Percentiles rank a stretch among this genome's conserved stretches.
phyloP scores from a whole-genome alignment of 495 filamentous ascomycete species.

The Neurospora pannonica region DNA sequence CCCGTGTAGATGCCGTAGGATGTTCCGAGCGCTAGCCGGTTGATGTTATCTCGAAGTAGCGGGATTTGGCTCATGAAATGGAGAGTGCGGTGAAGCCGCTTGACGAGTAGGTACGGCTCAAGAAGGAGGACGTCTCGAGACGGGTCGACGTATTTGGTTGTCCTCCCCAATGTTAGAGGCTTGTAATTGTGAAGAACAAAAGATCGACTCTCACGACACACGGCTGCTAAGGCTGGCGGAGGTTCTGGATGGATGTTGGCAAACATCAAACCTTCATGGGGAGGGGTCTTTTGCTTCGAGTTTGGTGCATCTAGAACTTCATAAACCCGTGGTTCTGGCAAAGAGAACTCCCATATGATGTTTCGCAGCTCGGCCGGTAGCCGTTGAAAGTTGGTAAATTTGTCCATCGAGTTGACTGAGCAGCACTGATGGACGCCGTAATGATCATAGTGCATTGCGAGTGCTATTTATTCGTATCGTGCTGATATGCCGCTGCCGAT shows the following conservation, averaged over 20 bases:
- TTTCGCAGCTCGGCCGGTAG: constrained; percentile 29
- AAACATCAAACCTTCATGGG: constrained; percentile 37
- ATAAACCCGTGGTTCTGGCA: constrained; percentile 38
- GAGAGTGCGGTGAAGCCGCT: constrained; percentile 36
- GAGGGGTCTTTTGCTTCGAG: constrained; percentile 28
- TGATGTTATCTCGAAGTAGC: constrained; percentile 32
- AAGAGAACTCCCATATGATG: constrained; percentile 36
- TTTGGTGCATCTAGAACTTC: constrained; percentile 39
- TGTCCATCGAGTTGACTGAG: constrained; percentile 13
- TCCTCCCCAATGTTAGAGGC: constrained; percentile 33
- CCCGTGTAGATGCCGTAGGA: constrained; percentile 39
- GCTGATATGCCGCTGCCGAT: not conserved
- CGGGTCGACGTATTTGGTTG: constrained; percentile 38
- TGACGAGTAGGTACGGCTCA: constrained; percentile 40
- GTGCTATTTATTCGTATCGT: constrained; percentile 1
- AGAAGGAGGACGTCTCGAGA: constrained; percentile 40
- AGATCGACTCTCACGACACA: constrained; percentile 38
- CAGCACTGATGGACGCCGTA: constrained; percentile 14
- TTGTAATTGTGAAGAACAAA: constrained; percentile 40
- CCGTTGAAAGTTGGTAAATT: constrained; percentile 19
- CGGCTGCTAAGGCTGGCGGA: constrained; percentile 35
- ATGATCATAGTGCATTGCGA: constrained; percentile 14
- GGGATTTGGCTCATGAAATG: constrained; percentile 40
- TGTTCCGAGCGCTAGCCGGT: constrained; percentile 35
- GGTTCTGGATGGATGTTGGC: constrained; percentile 39